A percentile compares a stretch with the other conserved stretches of the same genome.
Evolutionary conservation across 2,329 filamentous ascomycete genomes (phyloP).

Genomic region (Xylariaceae sp.): DNA sequence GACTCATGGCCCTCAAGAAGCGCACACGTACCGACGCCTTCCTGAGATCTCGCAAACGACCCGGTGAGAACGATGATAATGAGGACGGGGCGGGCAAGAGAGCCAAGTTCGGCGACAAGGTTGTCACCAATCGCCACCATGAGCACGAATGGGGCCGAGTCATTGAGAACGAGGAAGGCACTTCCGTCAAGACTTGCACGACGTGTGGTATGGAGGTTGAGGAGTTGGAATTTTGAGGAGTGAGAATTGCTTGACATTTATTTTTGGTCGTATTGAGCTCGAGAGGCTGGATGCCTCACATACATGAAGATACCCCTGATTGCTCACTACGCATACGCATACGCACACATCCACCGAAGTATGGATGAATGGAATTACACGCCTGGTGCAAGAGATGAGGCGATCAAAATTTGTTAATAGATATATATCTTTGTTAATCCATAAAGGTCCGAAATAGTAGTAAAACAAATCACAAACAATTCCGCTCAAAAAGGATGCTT

Average conservation of each 20-base stretch:
- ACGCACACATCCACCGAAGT: too few species aligned
- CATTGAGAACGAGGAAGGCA: conserved; percentile 64
- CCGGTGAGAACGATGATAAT: conserved; percentile 19
- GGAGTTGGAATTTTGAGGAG: conserved; percentile 58
- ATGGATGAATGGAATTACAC: too few species aligned
- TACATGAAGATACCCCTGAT: too few species aligned
- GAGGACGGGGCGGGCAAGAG: conserved; percentile 37
- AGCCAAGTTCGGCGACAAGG: conserved; percentile 68
- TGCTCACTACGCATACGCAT: too few species aligned
- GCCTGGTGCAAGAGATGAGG: too few species aligned
- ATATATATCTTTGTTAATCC: too few species aligned
- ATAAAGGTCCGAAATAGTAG: too few species aligned
- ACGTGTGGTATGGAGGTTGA: conserved; percentile 76
- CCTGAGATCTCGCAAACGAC: conserved; percentile 59
- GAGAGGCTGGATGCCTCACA: too few species aligned
- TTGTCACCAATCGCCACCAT: conserved; percentile 65
- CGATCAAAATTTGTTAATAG: too few species aligned
- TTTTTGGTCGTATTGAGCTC: too few species aligned
- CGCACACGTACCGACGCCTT: conserved; percentile 89
- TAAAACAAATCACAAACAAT: too few species aligned
- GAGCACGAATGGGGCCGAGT: conserved; percentile 80
- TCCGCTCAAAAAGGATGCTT: too few species aligned
- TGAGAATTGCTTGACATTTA: background rate
- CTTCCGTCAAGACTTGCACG: conserved; percentile 74
- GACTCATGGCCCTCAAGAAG: conserved; percentile 85